A percentile compares a stretch with the other conserved stretches of the same genome.
Conservation (phyloP, 2,329 filamentous ascomycete genomes). For the Venturia effusa region DNA sequence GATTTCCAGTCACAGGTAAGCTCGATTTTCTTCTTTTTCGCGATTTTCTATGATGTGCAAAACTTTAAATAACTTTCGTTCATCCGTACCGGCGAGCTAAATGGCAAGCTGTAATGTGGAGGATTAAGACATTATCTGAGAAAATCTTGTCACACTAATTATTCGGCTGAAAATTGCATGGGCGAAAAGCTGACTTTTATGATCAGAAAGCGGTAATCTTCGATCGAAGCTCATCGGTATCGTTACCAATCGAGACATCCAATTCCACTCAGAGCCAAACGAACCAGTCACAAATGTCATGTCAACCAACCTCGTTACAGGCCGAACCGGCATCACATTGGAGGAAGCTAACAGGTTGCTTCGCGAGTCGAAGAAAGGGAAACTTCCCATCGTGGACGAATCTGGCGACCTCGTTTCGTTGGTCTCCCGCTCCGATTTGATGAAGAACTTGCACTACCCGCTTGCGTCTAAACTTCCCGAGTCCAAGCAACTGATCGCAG, state of each 20-base stretch:
- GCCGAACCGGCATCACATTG: constrained; percentile 69
- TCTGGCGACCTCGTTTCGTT: constrained; percentile 58
- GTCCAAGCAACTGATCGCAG: constrained; percentile 95
- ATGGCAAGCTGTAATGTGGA: constrained; percentile 71
- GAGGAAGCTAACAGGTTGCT: constrained; percentile 87
- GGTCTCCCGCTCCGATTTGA: constrained; percentile 63
- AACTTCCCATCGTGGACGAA: constrained; percentile 83
- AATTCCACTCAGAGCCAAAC: constrained; percentile 72
- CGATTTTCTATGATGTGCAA: constrained; percentile 60
- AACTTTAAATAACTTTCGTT: constrained; percentile 97
- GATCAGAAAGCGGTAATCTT: constrained; percentile 78
- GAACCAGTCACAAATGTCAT: constrained; percentile 80
- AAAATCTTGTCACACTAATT: constrained; percentile 26
- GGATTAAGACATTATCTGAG: constrained; percentile 32
- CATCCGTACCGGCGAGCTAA: constrained; percentile 71
- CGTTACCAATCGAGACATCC: constrained; percentile 94
- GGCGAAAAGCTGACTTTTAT: constrained; percentile 18
- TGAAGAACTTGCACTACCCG: constrained; percentile 97
- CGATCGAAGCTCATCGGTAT: constrained; percentile 95
- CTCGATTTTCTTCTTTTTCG: constrained; percentile 15
- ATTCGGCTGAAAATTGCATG: constrained; percentile 14
- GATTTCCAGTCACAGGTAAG: constrained; percentile 97
- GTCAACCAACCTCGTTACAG: constrained; percentile 90
- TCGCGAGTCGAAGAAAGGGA: constrained; percentile 94
- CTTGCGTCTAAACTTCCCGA: constrained; percentile 91